Base-by-base conservation (phyloP, 345 rosid genomes). In the Alliaria petiolata region DNA sequence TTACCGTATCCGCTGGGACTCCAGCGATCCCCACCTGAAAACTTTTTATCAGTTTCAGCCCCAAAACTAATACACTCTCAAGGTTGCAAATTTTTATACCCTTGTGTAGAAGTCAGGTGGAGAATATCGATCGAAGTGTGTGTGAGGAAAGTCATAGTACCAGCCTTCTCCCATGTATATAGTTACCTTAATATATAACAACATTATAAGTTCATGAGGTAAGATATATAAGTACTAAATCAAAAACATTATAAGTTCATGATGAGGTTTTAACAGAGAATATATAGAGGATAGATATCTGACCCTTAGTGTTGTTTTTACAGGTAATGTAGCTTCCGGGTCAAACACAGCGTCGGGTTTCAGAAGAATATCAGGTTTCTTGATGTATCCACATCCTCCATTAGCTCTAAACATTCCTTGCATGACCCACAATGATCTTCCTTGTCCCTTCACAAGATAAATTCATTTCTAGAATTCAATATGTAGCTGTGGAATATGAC, bases 131-230 rank as follows among this genome's bases (percentile, higher is more conserved):
- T 90, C 98, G 7, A 93, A 93, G 65, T 93, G 93, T n/a, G 89
- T 88, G 65, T 78, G 90, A 0, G 26, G 71, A 67, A 93, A 93
- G 33, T 93, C 98, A 0, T 54, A 34, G 71, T 76, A 81, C 97
- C 98, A 93, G 64, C 98, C 98, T 76, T 93, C 93, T 16, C 98
- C 98, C 96, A 93, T 86, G 40, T 81, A 90, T 62, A 93, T 74
- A 52, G 84, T 88, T 65, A 92, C 91, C 98, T 92, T 38, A 17
- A 22, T 22, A 22, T 22, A 22, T 22, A 22, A 22, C 1, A 22
- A 22, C 25, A 22, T 22, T 22, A 22, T 22, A 22, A 22, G 25
- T 22, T 22, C 25, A 22, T 22, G 25, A 22, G 25, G n/a, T n/a
- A n/a, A n/a, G n/a, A n/a, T n/a, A n/a, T n/a, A n/a, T n/a, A n/a